Percentiles rank a stretch among this genome's conserved stretches.
Conservation (phyloP, 148 eudicot genomes). For the Cornus kousa region DNA sequence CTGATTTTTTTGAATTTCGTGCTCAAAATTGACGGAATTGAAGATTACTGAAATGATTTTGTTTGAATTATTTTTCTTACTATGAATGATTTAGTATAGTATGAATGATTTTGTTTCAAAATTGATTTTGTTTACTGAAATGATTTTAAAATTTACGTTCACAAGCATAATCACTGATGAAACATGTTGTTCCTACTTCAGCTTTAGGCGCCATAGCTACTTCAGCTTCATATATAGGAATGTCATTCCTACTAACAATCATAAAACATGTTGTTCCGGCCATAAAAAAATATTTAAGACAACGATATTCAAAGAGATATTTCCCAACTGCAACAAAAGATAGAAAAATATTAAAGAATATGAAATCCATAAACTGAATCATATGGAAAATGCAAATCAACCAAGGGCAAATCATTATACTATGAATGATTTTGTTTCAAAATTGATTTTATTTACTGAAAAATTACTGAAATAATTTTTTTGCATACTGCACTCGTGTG, state of each 20-base stretch:
- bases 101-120: too few relatives aligned
- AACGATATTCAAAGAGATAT: background rate
- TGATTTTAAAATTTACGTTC: background rate
- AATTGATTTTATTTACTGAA: too few relatives aligned
- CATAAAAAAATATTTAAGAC: slow-evolving; percentile 29
- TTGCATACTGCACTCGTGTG: too few relatives aligned
- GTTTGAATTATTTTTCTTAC: too few relatives aligned
- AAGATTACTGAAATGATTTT: too few relatives aligned
- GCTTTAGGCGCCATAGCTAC: slow-evolving; percentile 75
- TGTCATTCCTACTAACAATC: slow-evolving; percentile 91
- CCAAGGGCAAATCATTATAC: background rate
- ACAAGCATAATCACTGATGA: background rate
- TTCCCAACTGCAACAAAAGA: slow-evolving; percentile 9
- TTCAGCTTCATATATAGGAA: slow-evolving; percentile 97
- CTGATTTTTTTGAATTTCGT: too few relatives aligned
- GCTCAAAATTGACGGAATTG: too few relatives aligned
- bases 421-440: too few relatives aligned
- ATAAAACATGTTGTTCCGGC: slow-evolving; percentile 88
- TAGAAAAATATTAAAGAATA: background rate
- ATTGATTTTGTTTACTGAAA: too few relatives aligned
- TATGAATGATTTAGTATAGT: too few relatives aligned
- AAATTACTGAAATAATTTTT: too few relatives aligned
- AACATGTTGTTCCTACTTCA: too few relatives aligned
- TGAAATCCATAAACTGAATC: slow-evolving; percentile 1
- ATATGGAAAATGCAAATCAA: background rate